phyloP scores from a whole-genome alignment of 2,329 filamentous ascomycete species.

The Fusarium albidum region DNA sequence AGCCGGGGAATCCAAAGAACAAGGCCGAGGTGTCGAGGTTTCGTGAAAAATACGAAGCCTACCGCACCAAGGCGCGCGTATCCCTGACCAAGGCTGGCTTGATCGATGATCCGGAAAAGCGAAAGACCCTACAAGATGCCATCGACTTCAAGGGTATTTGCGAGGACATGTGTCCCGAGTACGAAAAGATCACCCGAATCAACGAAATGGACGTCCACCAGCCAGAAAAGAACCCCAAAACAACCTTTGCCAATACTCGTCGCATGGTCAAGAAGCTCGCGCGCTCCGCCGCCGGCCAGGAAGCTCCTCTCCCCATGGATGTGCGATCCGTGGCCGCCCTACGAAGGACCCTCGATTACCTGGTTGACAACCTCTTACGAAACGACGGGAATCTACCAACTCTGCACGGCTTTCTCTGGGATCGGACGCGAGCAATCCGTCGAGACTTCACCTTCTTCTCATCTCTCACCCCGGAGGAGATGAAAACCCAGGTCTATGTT shows the following conservation, averaged over 20 bases:
- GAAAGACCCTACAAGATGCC: conserved; percentile 68
- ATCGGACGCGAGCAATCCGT: conserved; percentile 72
- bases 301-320: conserved; percentile 73
- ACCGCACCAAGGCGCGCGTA: conserved; percentile 63
- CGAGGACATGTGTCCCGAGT: conserved; percentile 75
- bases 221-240: conserved; percentile 60
- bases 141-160: conserved; percentile 74
- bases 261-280: conserved; percentile 74
- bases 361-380: conserved; percentile 66
- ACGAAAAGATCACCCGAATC: conserved; percentile 70
- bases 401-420: conserved; percentile 72
- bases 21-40: conserved; percentile 62
- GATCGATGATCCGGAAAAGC: conserved; percentile 71
- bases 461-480: conserved; percentile 63
- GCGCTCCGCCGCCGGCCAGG: conserved; percentile 72
- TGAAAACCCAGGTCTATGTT: conserved; percentile 67
- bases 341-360: conserved; percentile 67
- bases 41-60: conserved; percentile 63
- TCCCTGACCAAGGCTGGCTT: conserved; percentile 66
- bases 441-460: conserved; percentile 75
- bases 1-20: conserved; percentile 61
- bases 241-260: conserved; percentile 55
- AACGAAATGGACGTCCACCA: conserved; percentile 66
- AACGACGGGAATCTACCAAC: conserved; percentile 62
- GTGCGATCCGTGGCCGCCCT: conserved; percentile 68